Evolutionary conservation across 345 rosid species (phyloP), one percentile per base, ranked within the genome.

Genomic region (Alliaria petiolata): DNA sequence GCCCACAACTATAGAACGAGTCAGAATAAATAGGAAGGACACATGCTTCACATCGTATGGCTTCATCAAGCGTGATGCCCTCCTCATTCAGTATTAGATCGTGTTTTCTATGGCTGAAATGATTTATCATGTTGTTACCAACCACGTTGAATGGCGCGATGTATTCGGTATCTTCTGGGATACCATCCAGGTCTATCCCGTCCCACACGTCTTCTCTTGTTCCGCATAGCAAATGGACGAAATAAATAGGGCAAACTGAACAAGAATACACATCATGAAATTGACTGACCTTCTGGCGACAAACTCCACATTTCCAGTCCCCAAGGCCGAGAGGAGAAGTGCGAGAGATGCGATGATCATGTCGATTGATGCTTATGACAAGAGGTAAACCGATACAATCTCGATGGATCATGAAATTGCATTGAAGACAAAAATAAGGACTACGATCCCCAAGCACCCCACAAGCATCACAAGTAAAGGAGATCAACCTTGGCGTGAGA

Each of bases 361-460:
- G 63, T 12, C 66, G 66, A 15, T 61, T 61, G 25, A 40, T 61
- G 66, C 42, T 61, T 40, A 61, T 42, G 12, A 61, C 35, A 2
- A 0, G 51, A 3, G 66, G 51, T n/a, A 61, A 8, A 7, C 2
- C 20, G 13, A 42, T 25, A 28, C 66, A 61, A 3, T 40, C 38
- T 10, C 1, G 14, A 61, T 61, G 66, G 14, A 42, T 42, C 51
- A 40, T 61, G 36, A 42, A 35, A 26, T 4, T 20, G 5, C 66
- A 61, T 8, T 19, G 52, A 25, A 13, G 22, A 9, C 51, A 61
- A 0, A 43, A 22, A 5, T 61, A 42, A 40, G 66, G 66, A 26
- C 51, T 2, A 15, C 22, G 7, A 14, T 22, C 19, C 1, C 50
- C 51, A 14, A 0, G 3, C 17, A 8, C n/a, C 25, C 66, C 66